Evolutionary conservation across 306 rosid genomes (phyloP).

Genomic region (Acacia acuminata): DNA sequence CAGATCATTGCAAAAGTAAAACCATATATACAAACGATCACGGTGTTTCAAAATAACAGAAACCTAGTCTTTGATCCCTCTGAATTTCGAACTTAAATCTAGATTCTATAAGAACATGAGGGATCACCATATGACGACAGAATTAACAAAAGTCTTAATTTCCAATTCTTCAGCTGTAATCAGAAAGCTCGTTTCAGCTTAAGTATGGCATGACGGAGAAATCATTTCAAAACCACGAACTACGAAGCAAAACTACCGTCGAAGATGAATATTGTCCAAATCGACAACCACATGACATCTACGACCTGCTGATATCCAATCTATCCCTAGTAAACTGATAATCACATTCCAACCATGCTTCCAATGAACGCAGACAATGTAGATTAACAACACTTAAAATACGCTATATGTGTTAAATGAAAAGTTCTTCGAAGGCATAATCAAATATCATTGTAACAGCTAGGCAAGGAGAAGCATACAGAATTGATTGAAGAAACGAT

Average conservation of each 20-base stretch:
- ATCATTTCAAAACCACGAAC: background rate
- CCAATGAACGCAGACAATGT: background rate
- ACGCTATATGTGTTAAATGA: background rate
- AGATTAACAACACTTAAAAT: background rate
- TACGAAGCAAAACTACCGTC: background rate
- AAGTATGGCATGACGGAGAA: background rate
- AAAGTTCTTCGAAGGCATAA: background rate
- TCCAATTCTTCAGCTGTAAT: background rate
- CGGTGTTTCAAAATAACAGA: background rate
- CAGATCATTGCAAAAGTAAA: conserved; percentile 12
- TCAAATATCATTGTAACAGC: background rate
- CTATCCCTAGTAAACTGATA: background rate
- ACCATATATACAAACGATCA: background rate
- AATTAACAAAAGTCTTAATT: background rate
- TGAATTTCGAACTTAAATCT: conserved; percentile 4
- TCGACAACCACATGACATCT: conserved; percentile 5
- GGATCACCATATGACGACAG: background rate
- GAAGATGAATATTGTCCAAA: background rate
- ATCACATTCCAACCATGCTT: background rate
- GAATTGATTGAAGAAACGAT: background rate
- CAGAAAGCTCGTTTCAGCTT: conserved; percentile 1
- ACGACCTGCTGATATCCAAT: background rate
- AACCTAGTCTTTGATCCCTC: background rate
- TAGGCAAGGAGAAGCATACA: background rate
- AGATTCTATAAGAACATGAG: background rate